Percentiles rank a stretch among this genome's conserved stretches.
These are phyloP conservation scores for Haplosporangium gracile DNA, from an alignment of 192 early-diverging fungal genomes.

Conservation along the genomic window DNA sequence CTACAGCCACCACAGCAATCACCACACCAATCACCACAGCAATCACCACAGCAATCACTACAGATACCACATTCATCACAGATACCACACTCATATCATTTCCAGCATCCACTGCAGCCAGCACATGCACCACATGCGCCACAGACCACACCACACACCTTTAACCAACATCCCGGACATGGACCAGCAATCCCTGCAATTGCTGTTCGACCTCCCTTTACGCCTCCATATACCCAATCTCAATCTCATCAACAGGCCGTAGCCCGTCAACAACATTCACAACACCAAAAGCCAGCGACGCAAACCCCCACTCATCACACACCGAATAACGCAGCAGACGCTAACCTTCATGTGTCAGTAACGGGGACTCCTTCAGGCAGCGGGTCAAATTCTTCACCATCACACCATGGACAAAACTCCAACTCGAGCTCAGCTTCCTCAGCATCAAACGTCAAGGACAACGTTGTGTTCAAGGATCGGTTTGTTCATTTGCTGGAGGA, in stretches of 20 bases:
- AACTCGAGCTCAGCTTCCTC: neutral
- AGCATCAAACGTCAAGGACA: neutral
- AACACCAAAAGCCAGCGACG: neutral
- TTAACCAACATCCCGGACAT: neutral
- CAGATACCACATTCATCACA: neutral
- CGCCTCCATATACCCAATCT: neutral
- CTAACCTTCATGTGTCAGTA: neutral
- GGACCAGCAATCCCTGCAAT: neutral
- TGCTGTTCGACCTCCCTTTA: neutral
- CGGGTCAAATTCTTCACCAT: neutral
- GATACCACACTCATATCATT: neutral
- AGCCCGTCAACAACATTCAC: neutral
- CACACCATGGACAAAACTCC: neutral
- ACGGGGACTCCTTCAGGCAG: neutral
- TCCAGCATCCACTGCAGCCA: neutral
- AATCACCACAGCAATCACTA: neutral
- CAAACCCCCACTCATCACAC: neutral
- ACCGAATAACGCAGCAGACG: neutral
- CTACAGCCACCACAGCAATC: conserved; percentile 2
- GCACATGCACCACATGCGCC: neutral
- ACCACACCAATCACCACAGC: neutral
- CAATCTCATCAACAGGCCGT: neutral
- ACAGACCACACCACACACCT: neutral
- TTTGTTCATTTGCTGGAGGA: conserved; percentile 25
- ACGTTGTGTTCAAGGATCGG: conserved; percentile 12